Base-by-base conservation (phyloP, 2,329 filamentous ascomycete species). In the Fonsecaea pugnacius region DNA sequence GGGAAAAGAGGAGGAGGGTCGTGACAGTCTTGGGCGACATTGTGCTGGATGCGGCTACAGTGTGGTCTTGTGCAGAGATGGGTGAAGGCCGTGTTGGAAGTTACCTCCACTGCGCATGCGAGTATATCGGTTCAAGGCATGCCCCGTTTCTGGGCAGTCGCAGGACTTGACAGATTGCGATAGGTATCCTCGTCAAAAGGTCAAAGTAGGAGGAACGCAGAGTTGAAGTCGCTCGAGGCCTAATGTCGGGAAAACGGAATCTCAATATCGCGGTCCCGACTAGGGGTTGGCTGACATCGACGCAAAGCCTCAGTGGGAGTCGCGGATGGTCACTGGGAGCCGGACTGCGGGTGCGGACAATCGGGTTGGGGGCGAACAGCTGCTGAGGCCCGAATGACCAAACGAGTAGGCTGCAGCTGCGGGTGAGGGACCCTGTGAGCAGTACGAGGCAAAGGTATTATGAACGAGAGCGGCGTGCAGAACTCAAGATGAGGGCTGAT, bases 1-100 rank as follows among this genome's bases (percentile, higher is more conserved):
- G 63, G 46, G 66, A 59, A 21, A 62, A 60, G 40, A 69, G 51
- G 50, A 69, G 60, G 35, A 68, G 18, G 5, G 63, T 58, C 21
- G 48, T 58, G 18, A 55, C 35, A 3, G 57, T 32, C 9, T 40
- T 30, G 6, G 18, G 1, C 3, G 55, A 58, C 55, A 59, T 59
- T 33, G 30, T 59, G 46, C 43, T 24, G 43, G 12, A 14, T 5
- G 21, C 10, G 43, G 43, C 18, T 24, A 12, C 38, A n/a, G 18
- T 43, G 38, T 12, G 7, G 6, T 43, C 38, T 7, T 16, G 7
- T 18, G 10, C 6, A 48, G 16, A 48, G 30, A 12, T 43, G 36
- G 14, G 43, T 14, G 38, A 48, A 18, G 5, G 10, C 32, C n/a
- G 55, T 24, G 30, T 21, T 58, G 55, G 12, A 33, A 16, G 6